Conservation (phyloP, 2,329 filamentous ascomycete species). For the Corinectria fuckeliana region DNA sequence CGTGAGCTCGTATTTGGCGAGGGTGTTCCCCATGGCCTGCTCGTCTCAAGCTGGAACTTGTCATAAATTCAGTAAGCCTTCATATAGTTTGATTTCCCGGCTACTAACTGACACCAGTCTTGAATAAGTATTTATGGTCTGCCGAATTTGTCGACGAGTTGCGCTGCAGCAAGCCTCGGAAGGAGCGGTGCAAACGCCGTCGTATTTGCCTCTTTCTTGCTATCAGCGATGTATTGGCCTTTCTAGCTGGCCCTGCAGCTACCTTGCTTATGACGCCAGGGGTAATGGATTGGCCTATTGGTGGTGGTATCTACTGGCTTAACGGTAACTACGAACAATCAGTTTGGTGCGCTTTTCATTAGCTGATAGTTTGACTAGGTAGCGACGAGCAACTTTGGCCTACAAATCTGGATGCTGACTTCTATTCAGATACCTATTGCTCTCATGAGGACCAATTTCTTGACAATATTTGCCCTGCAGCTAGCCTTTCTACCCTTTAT, state of each 20-base stretch:
- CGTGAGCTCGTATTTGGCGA: constrained; percentile 11
- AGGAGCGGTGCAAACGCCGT: background rate
- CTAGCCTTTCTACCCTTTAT: background rate
- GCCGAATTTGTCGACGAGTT: constrained; percentile 9
- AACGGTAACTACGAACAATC: constrained; percentile 10
- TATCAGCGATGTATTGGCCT: constrained; percentile 5
- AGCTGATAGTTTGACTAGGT: background rate
- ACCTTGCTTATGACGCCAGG: constrained; percentile 22
- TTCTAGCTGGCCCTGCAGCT: background rate
- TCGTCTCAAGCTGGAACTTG: constrained; percentile 17
- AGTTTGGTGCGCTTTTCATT: background rate
- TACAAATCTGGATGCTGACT: background rate
- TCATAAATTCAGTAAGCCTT: constrained; percentile 5
- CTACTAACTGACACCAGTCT: background rate
- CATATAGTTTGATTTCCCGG: background rate
- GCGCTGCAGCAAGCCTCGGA: background rate
- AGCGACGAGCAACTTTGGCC: constrained; percentile 12
- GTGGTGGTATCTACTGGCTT: constrained; percentile 16
- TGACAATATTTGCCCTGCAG: constrained; percentile 3
- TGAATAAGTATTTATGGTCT: constrained; percentile 21
- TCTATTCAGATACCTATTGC: background rate
- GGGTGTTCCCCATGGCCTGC: constrained; percentile 16
- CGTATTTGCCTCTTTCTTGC: constrained; percentile 6
- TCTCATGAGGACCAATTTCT: background rate
- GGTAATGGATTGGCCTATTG: constrained; percentile 6